These are phyloP conservation scores for Saccharum officinarum DNA, from an alignment of 176 grass and related monocot genomes.

Conservation along the genomic window DNA sequence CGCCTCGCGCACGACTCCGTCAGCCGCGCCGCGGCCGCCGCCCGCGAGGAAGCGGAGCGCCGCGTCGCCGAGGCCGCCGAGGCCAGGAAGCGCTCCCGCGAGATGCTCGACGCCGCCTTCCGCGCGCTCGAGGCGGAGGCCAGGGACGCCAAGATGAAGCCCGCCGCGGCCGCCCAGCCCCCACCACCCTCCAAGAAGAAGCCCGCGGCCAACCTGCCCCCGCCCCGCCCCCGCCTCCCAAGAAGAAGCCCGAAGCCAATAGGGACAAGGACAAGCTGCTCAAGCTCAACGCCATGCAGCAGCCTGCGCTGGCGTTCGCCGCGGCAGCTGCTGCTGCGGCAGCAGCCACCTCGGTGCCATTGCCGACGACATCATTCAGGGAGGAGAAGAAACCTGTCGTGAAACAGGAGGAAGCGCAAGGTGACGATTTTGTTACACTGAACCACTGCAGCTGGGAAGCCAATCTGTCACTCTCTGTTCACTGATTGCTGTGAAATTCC, in stretches of 20 bases:
- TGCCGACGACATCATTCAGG: background rate
- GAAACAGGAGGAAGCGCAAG: conserved; percentile 26
- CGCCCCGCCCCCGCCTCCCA: background rate
- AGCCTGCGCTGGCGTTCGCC: conserved; percentile 41
- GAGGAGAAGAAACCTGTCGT: conserved; percentile 34
- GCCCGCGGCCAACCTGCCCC: background rate
- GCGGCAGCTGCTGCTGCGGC: conserved; percentile 21
- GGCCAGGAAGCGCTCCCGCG: conserved; percentile 61
- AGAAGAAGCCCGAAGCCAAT: conserved; percentile 46
- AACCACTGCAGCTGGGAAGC: background rate
- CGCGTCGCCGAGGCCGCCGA: conserved; percentile 58
- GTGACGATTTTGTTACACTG: conserved; percentile 2
- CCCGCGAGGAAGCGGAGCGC: conserved; percentile 61
- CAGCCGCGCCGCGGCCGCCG: conserved; percentile 43
- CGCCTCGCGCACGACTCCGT: conserved; percentile 60
- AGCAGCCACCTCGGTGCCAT: conserved; percentile 29
- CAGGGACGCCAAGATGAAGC: conserved; percentile 21
- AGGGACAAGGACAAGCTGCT: conserved; percentile 43
- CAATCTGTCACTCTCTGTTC: background rate
- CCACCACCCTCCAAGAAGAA: background rate
- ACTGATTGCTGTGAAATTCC: conserved; percentile 15
- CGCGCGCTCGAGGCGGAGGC: conserved; percentile 50
- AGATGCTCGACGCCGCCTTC: conserved; percentile 62
- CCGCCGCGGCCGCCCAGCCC: background rate
- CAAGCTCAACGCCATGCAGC: conserved; percentile 45